Evolutionary conservation across 768 basidiomycete species (phyloP).

Genomic region (Mycena sanguinolenta): DNA sequence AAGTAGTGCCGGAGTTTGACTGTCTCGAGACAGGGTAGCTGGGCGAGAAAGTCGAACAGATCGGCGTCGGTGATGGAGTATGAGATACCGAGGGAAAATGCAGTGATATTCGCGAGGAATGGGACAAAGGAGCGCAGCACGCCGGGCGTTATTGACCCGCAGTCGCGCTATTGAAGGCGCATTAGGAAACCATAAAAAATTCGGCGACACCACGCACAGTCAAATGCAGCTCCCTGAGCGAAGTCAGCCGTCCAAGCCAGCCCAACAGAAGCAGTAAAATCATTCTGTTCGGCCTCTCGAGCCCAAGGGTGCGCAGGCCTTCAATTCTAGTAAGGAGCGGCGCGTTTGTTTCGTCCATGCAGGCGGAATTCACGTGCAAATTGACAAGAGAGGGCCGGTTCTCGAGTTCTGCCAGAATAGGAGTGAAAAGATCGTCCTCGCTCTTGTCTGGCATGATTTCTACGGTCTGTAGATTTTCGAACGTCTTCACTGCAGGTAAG

Average conservation of each 20-base stretch:
- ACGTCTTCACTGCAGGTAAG: conserved; percentile 35
- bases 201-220: conserved; percentile 48
- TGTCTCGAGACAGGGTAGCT: conserved; percentile 54
- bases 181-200: background rate
- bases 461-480: conserved; percentile 50
- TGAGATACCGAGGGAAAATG: conserved; percentile 64
- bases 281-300: conserved; percentile 54
- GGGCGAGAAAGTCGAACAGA: conserved; percentile 60
- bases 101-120: conserved; percentile 48
- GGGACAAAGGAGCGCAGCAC: conserved; percentile 62
- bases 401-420: conserved; percentile 42
- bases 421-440: conserved; percentile 50
- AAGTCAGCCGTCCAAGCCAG: conserved; percentile 27
- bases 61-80: conserved; percentile 71
- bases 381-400: conserved; percentile 39
- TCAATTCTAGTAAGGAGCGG: conserved; percentile 46
- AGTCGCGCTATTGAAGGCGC: conserved; percentile 59
- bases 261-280: conserved; percentile 57
- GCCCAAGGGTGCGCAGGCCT: conserved; percentile 47
- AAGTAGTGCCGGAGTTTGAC: conserved; percentile 66
- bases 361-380: conserved; percentile 53
- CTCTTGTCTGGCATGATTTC: conserved; percentile 50
- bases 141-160: conserved; percentile 75
- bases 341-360: conserved; percentile 47
- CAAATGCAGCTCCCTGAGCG: conserved; percentile 52